Conservation (phyloP, 129 eudicot genomes). For the sunflower (Helianthus annuus) region HanXRQr2.0-SUNRISE NC_035439.2:114574661-114575160, state of each 20-base stretch:
- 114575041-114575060: conserved; percentile 10
- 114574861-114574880: conserved; percentile 27
- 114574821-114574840: conserved; percentile 27
- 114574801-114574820: neutral
- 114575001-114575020: conserved; percentile 13
- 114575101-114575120: conserved; percentile 13
- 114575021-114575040: conserved; percentile 24
- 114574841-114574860: conserved; percentile 23
- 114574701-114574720: no score
- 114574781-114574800: no score
- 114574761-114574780: no score
- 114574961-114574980: conserved; percentile 3
- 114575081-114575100: neutral
- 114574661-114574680: no score
- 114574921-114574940: conserved; percentile 31
- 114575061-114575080: conserved; percentile 26
- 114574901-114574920: conserved; percentile 32
- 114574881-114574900: conserved; percentile 23
- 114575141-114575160: conserved; percentile 14
- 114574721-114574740: no score
- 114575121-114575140: conserved; percentile 26
- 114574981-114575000: conserved; percentile 21
- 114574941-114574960: conserved; percentile 32
- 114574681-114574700: no score
- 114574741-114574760: no score